These are phyloP conservation scores for Echeveria elegans DNA, from an alignment of 164 flowering plant genomes.

Conservation along the genomic window DNA sequence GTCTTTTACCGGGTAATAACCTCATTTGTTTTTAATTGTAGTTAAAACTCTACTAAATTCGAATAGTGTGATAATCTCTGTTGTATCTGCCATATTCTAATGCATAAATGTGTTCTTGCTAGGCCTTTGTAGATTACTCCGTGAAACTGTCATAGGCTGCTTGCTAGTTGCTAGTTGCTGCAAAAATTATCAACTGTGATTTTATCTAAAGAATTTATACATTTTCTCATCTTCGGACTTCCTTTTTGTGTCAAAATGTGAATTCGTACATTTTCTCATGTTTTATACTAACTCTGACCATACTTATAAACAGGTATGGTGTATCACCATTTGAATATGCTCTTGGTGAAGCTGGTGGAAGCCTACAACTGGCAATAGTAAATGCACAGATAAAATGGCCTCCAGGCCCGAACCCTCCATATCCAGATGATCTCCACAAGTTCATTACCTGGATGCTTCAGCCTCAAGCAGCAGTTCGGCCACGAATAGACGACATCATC, in stretches of 20 bases:
- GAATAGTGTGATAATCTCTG: not conserved
- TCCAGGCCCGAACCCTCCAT: constrained; percentile 69
- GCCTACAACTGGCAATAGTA: constrained; percentile 81
- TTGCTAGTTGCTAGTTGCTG: too few species aligned
- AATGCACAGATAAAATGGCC: constrained; percentile 96
- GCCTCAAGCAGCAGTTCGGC: constrained; percentile 78
- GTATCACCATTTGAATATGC: constrained; percentile 92
- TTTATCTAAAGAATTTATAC: too few species aligned
- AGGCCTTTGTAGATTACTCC: too few species aligned
- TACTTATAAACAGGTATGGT: constrained; percentile 56
- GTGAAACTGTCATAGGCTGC: too few species aligned
- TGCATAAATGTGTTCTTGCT: too few species aligned
- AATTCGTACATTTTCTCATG: not conserved
- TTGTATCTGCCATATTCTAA: too few species aligned
- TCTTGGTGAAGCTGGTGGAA: constrained; percentile 89
- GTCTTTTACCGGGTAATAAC: not conserved
- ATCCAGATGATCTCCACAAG: constrained; percentile 80
- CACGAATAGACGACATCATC: constrained; percentile 76
- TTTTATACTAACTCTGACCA: not conserved
- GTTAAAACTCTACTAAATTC: not conserved
- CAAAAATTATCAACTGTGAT: too few species aligned
- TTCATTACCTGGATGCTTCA: constrained; percentile 97
- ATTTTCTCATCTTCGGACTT: too few species aligned
- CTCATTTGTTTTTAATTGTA: not conserved
- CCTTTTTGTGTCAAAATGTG: too few species aligned